Base-by-base conservation (phyloP, 2,329 filamentous ascomycete species). In the Cordyceps sp. region DNA sequence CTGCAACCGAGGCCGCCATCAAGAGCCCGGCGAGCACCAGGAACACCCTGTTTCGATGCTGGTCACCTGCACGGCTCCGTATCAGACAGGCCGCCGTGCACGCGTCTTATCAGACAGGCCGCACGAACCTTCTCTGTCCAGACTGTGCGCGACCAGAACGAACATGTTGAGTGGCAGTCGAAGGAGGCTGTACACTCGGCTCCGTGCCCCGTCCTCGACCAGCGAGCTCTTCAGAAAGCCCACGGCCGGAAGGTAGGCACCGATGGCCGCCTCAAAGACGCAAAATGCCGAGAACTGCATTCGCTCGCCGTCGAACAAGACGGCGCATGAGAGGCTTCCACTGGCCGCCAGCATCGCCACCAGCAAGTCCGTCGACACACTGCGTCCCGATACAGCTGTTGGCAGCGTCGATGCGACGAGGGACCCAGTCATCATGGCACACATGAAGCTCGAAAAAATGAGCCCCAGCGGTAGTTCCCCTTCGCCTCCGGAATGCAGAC, bases 381-480 rank as follows among this genome's bases (percentile, higher is more conserved):
- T 34, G 8, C 30, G 12, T 14, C 14, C 20, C 14, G 40, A 37
- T 8, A 14, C 15, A 12, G 19, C 23, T 13, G 8, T 20, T 5
- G 14, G 14, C 12, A 10, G 16, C 13, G 21, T 14, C 19, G 33
- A 30, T 6, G 31, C 31, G 10, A 39, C 8, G 26, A 62, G 50
- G 2, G 64, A 67, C n/a, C 66, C 67, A 2, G 62, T 50, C 62
- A 67, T 67, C 55, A 71, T 69, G 32, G 62, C 58, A 41, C 57
- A 61, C 64, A 72, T 72, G 48, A 69, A 68, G 37, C 57, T 61
- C 21, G 62, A 59, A 40, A 71, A 71, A 36, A 69, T 64, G 37
- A 67, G 49, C 1, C 66, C 65, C 24, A 66, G 62, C 1, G 52
- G 50, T 8, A 48, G 39, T 29, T 49, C 43, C 13, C 37, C 54